Base-by-base conservation (phyloP, 371 early-diverging fungal genomes). In the Lichtheimia hyalospora region DNA sequence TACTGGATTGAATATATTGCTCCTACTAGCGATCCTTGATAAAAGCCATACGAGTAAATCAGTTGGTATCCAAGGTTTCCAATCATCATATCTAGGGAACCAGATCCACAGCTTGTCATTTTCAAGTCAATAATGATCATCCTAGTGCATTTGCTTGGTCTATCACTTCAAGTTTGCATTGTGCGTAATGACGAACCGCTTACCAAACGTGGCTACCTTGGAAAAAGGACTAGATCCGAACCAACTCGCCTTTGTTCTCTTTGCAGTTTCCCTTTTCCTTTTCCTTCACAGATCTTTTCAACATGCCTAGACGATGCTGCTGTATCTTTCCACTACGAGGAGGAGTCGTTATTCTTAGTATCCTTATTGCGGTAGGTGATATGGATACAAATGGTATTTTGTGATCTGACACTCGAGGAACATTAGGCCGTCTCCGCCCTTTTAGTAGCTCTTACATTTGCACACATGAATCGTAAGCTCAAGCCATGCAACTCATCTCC, bases 291-390 rank as follows among this genome's bases (percentile, higher is more conserved):
- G 5, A 46, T 16, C n/a, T 46, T 46, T 46, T 46, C 46, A 62
- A 27, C 16, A 67, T 60, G 63, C 34, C 63, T 20, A 67, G 54
- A 56, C 58, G 62, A 23, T 79, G 75, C 57, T 79, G 75, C 62
- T 79, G 79, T 70, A 71, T 75, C 43, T 67, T 79, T 58, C 79
- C 79, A 46, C 52, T 75, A 51, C 62, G 79, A 70, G 74, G 70
- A 10, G 79, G 70, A 43, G 57, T 66, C 1, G 43, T 69, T 21
- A 59, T 75, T 25, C 68, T 68, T 55, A 68, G 76, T 48, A 16
- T 72, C 23, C 28, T 70, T 43, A 66, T 75, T 18, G 43, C 61
- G 16, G 79, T 79, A 70, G 63, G 58, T 58, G 21, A 13, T 44
- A 8, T 12, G 24, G 53, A 14, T 15, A 1, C 10, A 6, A 15